Evolutionary conservation across 139 green algal species (phyloP).

Genomic region (Tetradesmus lagerheimii): DNA sequence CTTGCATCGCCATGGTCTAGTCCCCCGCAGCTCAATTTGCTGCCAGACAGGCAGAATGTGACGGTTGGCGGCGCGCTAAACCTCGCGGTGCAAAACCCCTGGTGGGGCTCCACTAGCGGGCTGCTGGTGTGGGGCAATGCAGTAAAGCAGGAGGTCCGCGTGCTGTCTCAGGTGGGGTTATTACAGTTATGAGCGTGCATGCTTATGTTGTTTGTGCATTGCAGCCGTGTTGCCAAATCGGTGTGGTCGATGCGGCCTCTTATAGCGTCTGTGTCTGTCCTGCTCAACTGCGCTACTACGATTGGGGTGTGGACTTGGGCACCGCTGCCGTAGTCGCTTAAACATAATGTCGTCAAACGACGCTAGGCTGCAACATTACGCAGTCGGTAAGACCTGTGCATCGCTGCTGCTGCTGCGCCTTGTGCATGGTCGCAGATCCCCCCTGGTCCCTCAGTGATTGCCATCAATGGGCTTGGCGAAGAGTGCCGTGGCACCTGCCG

Average conservation of each 20-base stretch:
- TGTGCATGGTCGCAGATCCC: constrained; percentile 20
- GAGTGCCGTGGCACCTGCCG: constrained; percentile 55
- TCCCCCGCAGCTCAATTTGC: neutral
- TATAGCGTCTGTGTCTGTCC: too few relatives aligned
- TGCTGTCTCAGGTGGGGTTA: constrained; percentile 9
- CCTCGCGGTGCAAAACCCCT: constrained; percentile 54
- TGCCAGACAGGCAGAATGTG: constrained; percentile 43
- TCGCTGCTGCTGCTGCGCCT: neutral
- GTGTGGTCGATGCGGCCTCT: too few relatives aligned
- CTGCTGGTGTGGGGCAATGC: constrained; percentile 59
- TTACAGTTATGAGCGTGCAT: neutral
- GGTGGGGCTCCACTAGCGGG: constrained; percentile 31
- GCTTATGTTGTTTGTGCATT: too few relatives aligned
- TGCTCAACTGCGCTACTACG: too few relatives aligned
- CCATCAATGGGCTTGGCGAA: constrained; percentile 27
- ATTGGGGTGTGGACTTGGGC: too few relatives aligned
- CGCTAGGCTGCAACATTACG: too few relatives aligned
- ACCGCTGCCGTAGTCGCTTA: too few relatives aligned
- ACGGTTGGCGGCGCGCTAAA: neutral
- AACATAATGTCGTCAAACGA: too few relatives aligned
- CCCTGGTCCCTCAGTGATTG: neutral
- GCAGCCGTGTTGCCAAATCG: too few relatives aligned
- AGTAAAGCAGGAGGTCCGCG: neutral
- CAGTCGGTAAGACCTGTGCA: too few relatives aligned
- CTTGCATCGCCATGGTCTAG: neutral